Evolutionary conservation across 2,329 filamentous ascomycete genomes (phyloP).

Genomic region (Metarhizium robertsii): DNA sequence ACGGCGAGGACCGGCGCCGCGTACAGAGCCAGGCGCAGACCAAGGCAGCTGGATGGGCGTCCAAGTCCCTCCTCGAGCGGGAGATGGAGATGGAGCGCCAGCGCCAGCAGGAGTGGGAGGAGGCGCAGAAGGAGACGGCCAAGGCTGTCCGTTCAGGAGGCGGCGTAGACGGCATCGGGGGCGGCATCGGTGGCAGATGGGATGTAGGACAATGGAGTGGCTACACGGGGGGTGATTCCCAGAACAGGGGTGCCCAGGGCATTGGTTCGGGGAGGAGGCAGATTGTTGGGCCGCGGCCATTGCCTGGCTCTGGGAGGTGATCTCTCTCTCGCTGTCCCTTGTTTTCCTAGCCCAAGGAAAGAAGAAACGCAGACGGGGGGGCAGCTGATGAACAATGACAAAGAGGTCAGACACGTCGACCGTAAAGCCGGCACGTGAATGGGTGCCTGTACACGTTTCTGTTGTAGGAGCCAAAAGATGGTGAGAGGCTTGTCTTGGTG

Average conservation of each 20-base stretch:
- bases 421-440: background rate
- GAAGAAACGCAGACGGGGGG: too few species aligned
- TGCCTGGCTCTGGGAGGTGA: constrained; percentile 35
- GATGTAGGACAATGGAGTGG: constrained; percentile 69
- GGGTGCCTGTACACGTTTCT: background rate
- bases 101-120: constrained; percentile 72
- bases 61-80: constrained; percentile 63
- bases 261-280: constrained; percentile 64
- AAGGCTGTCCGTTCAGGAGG: constrained; percentile 41
- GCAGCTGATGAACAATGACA: too few species aligned
- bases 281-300: constrained; percentile 69
- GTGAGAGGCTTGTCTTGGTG: background rate
- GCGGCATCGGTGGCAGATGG: constrained; percentile 61
- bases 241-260: constrained; percentile 57
- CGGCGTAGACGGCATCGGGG: constrained; percentile 52
- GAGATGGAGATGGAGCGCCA: constrained; percentile 76
- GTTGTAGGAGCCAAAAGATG: background rate
- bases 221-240: constrained; percentile 64
- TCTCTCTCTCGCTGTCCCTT: background rate
- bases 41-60: constrained; percentile 53
- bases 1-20: constrained; percentile 52
- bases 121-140: constrained; percentile 57
- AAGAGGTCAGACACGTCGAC: too few species aligned
- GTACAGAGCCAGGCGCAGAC: constrained; percentile 49
- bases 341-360: too few species aligned